Evolutionary conservation across 2,329 filamentous ascomycete species (phyloP), one percentile per base, ranked within the genome.

Genomic region (Blastomyces parvus): DNA sequence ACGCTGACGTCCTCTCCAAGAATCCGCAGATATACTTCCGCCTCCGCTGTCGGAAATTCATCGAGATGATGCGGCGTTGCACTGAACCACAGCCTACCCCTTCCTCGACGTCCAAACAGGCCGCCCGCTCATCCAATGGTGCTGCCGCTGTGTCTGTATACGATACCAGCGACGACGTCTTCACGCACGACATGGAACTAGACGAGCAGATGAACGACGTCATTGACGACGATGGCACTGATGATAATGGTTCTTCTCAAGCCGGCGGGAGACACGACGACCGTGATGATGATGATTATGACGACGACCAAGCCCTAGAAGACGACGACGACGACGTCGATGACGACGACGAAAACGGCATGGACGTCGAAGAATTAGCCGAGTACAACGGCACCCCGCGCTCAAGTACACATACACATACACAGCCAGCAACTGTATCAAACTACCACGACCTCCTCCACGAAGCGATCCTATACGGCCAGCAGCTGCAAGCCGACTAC

Each of bases 1-100:
- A 97, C 70, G 89, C 90, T 5, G 82, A 83, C 30, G 91, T 97
- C 1, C 82, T 99, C 22, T 82, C 85, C 57, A 84, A 90, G 27
- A 91, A 96, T 70, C 86, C 90, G 62, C 86, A 91, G 62, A 91
- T 97, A 19, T 87, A 92, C 72, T 97, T 99, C 77, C 88, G 87
- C 64, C 80, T 99, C 59, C 86, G 88, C 68, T 97, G 92, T 72
- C 86, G 91, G 65, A 95, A 94, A 73, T 97, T 97, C 74, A 88
- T 97, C 65, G 94, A 99, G 75, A 93, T 99, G 88, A 91, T 96
- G 70, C 84, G 89, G 50, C 84, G 83, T 64, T 87, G 86, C 44
- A 86, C 87, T 2, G 88, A 92, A 68, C 75, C 88, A 56, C 27
- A 38, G 2, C 46, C 46, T 55, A 33, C n/a, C 44, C 79, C 81